Evolutionary conservation across 2,329 filamentous ascomycete genomes (phyloP).

Genomic region (Hymenoscyphus scutula): DNA sequence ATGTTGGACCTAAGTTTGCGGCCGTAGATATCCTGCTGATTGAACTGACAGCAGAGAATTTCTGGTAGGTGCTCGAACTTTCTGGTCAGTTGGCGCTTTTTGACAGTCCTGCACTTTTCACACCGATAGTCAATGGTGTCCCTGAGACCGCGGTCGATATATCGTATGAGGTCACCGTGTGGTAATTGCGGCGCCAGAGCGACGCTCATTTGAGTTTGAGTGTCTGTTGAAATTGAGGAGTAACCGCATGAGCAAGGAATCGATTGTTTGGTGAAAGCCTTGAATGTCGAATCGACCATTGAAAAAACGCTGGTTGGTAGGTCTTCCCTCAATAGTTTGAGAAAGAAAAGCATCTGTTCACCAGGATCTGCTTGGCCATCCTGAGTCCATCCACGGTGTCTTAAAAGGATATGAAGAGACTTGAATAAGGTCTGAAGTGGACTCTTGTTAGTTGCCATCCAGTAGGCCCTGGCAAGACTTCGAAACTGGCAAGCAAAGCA

Average conservation of each 20-base stretch:
- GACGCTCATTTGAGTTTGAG: conserved; percentile 30
- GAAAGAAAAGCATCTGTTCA: conserved; percentile 33
- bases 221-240: conserved; percentile 21
- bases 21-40: conserved; percentile 27
- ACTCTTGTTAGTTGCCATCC: conserved; percentile 11
- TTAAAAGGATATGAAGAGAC: conserved; percentile 9
- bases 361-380: conserved; percentile 35
- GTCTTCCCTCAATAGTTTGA: conserved; percentile 29
- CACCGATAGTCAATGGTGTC: conserved; percentile 32
- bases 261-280: conserved; percentile 15
- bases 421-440: conserved; percentile 11
- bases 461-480: conserved; percentile 16
- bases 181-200: conserved; percentile 26
- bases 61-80: conserved; percentile 29
- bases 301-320: conserved; percentile 25
- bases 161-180: conserved; percentile 22
- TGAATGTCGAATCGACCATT: conserved; percentile 26
- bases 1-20: conserved; percentile 26
- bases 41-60: conserved; percentile 31
- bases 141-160: conserved; percentile 27
- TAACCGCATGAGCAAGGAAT: conserved; percentile 32
- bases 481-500: conserved; percentile 16
- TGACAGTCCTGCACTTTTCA: conserved; percentile 25
- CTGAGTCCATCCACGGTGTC: conserved; percentile 24
- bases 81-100: conserved; percentile 16